Conservation (phyloP, 1,284 basidiomycete genomes). For the Phellopilus nigrolimitatus region DNA sequence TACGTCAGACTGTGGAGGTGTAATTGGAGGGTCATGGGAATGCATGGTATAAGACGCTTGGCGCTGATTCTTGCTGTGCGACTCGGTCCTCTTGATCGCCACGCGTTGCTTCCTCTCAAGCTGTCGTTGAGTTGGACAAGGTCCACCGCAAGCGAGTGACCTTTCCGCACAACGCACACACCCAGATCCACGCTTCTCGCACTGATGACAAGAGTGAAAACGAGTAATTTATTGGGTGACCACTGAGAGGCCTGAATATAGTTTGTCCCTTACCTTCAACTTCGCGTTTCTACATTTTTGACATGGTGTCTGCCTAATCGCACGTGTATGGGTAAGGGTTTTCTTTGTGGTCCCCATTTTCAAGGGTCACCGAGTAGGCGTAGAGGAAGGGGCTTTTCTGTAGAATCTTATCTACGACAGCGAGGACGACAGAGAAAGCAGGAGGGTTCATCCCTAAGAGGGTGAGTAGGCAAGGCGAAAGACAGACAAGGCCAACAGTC, state of each 20-base stretch:
- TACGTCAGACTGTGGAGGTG: too few species aligned
- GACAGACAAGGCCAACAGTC: too few species aligned
- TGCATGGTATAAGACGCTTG: too few species aligned
- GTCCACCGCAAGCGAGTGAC: not conserved
- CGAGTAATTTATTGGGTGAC: not conserved
- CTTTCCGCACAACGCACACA: not conserved
- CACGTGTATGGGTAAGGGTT: not conserved
- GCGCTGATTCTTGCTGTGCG: too few species aligned
- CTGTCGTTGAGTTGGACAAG: not conserved
- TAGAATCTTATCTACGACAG: too few species aligned
- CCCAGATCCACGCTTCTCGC: not conserved
- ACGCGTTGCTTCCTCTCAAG: not conserved
- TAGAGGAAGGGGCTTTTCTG: too few species aligned
- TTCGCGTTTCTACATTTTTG: not conserved
- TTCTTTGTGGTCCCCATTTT: not conserved
- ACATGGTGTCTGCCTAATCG: not conserved
- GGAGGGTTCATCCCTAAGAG: too few species aligned
- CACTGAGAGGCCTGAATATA: not conserved
- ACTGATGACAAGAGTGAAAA: not conserved
- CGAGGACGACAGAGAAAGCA: too few species aligned
- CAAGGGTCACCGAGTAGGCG: too few species aligned
- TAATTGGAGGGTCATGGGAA: too few species aligned
- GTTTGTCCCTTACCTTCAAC: not conserved
- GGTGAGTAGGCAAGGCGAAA: too few species aligned
- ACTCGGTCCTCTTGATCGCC: not conserved